These are phyloP conservation scores for Gossypium stocksii DNA, from an alignment of 345 rosid genomes.

Conservation along the genomic window DNA sequence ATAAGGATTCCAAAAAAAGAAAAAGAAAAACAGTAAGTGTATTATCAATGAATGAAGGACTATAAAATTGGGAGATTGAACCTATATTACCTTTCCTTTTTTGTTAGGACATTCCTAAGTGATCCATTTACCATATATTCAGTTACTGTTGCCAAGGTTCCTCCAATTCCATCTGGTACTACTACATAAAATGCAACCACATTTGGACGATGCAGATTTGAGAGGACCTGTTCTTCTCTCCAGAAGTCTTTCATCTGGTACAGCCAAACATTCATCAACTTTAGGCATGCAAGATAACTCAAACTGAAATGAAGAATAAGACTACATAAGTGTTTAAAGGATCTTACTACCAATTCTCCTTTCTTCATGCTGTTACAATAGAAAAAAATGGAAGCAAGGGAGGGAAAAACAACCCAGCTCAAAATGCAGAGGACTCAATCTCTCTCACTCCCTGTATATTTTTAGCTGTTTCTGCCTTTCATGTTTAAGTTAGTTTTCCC, in stretches of 20 bases:
- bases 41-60: neutral
- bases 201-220: conserved; percentile 73
- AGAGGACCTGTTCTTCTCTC: conserved; percentile 75
- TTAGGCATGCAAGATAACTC: neutral
- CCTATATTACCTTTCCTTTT: conserved; percentile 47
- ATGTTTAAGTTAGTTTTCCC: neutral
- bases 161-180: conserved; percentile 67
- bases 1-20: conserved; percentile 12
- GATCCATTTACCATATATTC: conserved; percentile 81
- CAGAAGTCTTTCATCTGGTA: conserved; percentile 62
- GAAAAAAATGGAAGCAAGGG: neutral
- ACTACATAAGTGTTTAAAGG: conserved; percentile 4
- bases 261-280: conserved; percentile 14
- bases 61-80: neutral
- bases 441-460: neutral
- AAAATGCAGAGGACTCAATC: neutral
- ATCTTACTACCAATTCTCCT: neutral
- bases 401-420: neutral
- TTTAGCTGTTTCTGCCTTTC: neutral
- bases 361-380: neutral
- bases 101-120: conserved; percentile 59
- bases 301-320: neutral
- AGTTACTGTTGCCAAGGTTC: conserved; percentile 68
- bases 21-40: neutral
- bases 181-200: conserved; percentile 74